Conservation (phyloP, 2,329 filamentous ascomycete species). For the Periconia macrospinosa region DNA sequence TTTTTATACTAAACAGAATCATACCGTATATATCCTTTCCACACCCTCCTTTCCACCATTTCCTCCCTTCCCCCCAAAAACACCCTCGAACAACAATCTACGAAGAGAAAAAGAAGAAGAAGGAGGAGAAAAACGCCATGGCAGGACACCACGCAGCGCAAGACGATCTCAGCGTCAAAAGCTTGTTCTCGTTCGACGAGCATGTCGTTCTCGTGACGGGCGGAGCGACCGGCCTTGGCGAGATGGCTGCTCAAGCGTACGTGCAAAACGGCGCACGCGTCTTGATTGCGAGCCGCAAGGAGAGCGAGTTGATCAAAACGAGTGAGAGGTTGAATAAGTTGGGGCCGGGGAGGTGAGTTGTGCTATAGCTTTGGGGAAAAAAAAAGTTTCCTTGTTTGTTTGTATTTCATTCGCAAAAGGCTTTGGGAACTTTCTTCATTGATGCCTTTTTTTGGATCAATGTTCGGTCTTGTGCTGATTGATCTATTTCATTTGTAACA, state of each 20-base stretch:
- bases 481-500: no score
- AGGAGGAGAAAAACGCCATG: slow-evolving; percentile 20
- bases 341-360: slow-evolving; percentile 50
- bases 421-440: no score
- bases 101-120: not conserved
- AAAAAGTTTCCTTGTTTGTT: not conserved
- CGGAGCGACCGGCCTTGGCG: slow-evolving; percentile 55
- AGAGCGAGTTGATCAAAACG: slow-evolving; percentile 52
- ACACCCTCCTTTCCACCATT: no score
- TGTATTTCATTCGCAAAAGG: no score
- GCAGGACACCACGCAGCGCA: slow-evolving; percentile 26
- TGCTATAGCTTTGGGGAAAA: no score
- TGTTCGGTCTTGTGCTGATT: no score
- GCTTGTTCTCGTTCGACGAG: slow-evolving; percentile 39
- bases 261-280: slow-evolving; percentile 56
- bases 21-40: no score
- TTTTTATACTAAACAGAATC: no score
- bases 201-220: slow-evolving; percentile 55
- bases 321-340: slow-evolving; percentile 52
- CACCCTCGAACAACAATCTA: not conserved
- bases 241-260: slow-evolving; percentile 59
- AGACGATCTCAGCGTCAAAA: slow-evolving; percentile 35
- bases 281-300: slow-evolving; percentile 58
- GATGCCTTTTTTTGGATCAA: no score
- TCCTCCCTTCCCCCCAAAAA: not conserved